These are phyloP conservation scores for Cotoneaster glaucophyllus DNA, from an alignment of 306 rosid genomes.

Conservation along the genomic window DNA sequence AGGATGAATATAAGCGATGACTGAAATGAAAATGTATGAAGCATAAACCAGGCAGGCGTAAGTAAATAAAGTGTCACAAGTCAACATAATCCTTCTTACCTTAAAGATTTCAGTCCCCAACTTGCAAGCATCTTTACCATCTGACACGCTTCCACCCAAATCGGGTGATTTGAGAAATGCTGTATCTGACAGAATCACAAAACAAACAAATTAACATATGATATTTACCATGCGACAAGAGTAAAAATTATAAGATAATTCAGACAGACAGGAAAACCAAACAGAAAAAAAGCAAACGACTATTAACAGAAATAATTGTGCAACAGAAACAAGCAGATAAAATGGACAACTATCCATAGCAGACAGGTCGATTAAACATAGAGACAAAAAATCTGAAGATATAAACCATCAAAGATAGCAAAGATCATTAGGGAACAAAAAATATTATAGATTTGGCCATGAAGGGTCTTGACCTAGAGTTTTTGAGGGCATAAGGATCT, in stretches of 20 bases:
- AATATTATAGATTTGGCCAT: conserved; percentile 24
- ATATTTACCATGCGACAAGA: neutral
- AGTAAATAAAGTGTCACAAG: neutral
- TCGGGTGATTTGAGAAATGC: conserved; percentile 2
- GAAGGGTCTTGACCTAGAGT: conserved; percentile 40
- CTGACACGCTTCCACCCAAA: conserved; percentile 14
- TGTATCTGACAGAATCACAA: conserved; percentile 31
- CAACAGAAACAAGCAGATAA: neutral
- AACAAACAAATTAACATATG: neutral
- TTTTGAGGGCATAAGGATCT: conserved; percentile 39
- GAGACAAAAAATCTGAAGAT: neutral
- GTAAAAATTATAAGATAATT: neutral
- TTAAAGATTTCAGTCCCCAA: conserved; percentile 26
- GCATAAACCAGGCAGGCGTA: neutral
- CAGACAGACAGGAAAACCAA: neutral
- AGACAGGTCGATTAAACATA: neutral
- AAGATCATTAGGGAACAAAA: neutral
- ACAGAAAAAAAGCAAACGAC: neutral
- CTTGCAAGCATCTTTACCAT: conserved; percentile 21
- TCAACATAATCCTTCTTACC: conserved; percentile 34
- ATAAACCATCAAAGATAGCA: neutral
- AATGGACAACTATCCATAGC: neutral
- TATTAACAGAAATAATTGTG: neutral
- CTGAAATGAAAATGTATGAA: neutral
- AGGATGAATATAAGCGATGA: neutral